A percentile compares a stretch with the other conserved stretches of the same genome.
Conservation (phyloP, 306 rosid species). For the Comarum palustre region DNA sequence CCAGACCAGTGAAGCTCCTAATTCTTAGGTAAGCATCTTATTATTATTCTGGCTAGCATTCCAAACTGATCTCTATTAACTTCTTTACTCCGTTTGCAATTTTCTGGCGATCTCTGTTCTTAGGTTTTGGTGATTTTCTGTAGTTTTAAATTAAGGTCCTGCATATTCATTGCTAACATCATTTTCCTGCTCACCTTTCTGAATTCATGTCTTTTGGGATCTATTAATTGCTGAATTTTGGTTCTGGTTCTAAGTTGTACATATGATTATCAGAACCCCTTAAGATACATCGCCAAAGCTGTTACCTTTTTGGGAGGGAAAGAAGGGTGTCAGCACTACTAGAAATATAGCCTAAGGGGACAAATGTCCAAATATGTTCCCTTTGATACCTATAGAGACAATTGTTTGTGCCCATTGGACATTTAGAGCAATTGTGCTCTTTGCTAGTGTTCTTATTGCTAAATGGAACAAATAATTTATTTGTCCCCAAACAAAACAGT, state of each 20-base stretch:
- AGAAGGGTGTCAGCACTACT: no score
- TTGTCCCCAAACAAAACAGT: no score
- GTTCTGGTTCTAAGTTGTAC: conserved; percentile 24
- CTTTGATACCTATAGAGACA: no score
- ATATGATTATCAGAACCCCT: conserved; percentile 71
- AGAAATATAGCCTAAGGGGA: no score
- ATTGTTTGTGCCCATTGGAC: no score
- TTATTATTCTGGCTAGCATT: not conserved
- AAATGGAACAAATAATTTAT: no score
- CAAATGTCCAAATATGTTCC: no score
- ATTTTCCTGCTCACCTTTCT: not conserved
- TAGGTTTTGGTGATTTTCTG: not conserved
- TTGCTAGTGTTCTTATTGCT: no score
- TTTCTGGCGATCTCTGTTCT: no score
- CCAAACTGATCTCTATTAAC: not conserved
- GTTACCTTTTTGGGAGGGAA: conserved; percentile 97
- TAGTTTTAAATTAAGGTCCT: not conserved
- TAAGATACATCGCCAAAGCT: conserved; percentile 93
- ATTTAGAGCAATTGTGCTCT: no score
- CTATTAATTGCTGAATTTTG: conserved; percentile 11
- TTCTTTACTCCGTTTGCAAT: not conserved
- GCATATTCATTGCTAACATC: not conserved
- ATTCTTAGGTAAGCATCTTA: not conserved
- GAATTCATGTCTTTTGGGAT: not conserved
- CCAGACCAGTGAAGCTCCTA: not conserved